Evolutionary conservation across 352 stramenopile genomes (phyloP).

Genomic region (Phytophthora megakarya): DNA sequence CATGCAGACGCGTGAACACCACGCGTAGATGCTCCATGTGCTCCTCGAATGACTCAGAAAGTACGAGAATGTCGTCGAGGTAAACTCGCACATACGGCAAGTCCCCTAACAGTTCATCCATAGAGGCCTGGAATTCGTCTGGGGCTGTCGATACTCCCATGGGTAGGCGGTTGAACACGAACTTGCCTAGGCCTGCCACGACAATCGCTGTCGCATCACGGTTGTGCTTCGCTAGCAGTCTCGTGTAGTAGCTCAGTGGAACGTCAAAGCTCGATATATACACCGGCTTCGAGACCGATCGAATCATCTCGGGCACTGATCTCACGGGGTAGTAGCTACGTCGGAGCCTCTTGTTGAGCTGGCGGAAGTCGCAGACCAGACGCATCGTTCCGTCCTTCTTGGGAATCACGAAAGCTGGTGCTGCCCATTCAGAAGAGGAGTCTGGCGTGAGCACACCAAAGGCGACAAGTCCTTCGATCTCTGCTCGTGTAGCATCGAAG

Average conservation of each 20-base stretch:
- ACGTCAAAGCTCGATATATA: not conserved
- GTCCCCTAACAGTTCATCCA: slow-evolving; percentile 2
- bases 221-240: not conserved
- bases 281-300: not conserved
- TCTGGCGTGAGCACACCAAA: not conserved
- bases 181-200: not conserved
- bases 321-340: not conserved
- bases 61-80: not conserved
- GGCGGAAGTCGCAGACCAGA: not conserved
- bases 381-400: slow-evolving; percentile 5
- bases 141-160: not conserved
- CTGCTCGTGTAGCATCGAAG: not conserved
- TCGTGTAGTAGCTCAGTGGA: not conserved
- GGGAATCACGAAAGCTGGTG: slow-evolving; percentile 10
- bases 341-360: not conserved
- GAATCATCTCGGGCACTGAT: slow-evolving; percentile 2
- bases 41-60: not conserved
- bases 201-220: not conserved
- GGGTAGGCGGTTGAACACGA: not conserved
- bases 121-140: not conserved
- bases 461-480: not conserved
- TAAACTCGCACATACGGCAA: slow-evolving; percentile 8
- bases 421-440: not conserved
- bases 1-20: not conserved
- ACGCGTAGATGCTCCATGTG: slow-evolving; percentile 1